Base-by-base conservation (phyloP, 164 flowering plant species). In the Macadamia integrifolia region DNA sequence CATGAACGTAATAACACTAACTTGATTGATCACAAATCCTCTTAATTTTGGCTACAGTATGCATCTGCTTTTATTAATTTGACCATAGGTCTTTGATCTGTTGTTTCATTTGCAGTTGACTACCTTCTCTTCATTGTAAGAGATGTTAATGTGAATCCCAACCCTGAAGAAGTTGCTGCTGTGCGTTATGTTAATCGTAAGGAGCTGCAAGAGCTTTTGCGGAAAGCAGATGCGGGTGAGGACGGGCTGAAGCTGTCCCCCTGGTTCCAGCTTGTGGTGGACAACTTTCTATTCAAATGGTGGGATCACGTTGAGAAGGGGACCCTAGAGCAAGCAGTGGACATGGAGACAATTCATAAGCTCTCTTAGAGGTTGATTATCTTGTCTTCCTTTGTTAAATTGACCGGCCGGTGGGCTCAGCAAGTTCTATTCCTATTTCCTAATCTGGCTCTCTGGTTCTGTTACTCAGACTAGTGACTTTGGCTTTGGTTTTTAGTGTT, bases 281-380 rank as follows among this genome's bases (percentile, higher is more conserved):
- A 94, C 64, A 90, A 90, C 70, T 94, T 94, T 82, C 74, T 94
- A 82, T 83, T 81, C 81, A 92, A 88, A 67, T 94, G 97, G 97
- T 92, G 99, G 99, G 88, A 87, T 48, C 91, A 94, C 59, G 88
- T 92, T 1, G 89, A 92, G 73, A 81, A 84, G 31, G 90, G 92
- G 23, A 88, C 91, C 31, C 85, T 92, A 44, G 60, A 73, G 28
- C 86, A 88, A 67, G 96, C 75, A 28, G 82, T 77, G 29, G 97
- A 94, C 83, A 87, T 92, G 97, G 80, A 93, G 76, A 85, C 89
- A 68, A 92, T 94, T 67, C 99, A 94, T 85, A 92, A 83, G 79
- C 70, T 92, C 76, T 75, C 76, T 42, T 89, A 61, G 72, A 15
- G 35, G 52, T 49, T 9, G 59, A 35, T 35, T 35, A 35, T 35